Percentiles rank a stretch among this genome's conserved stretches.
Evolutionary conservation across 2,329 filamentous ascomycete species (phyloP).

Genomic region (Trichoderma guizhouense): DNA sequence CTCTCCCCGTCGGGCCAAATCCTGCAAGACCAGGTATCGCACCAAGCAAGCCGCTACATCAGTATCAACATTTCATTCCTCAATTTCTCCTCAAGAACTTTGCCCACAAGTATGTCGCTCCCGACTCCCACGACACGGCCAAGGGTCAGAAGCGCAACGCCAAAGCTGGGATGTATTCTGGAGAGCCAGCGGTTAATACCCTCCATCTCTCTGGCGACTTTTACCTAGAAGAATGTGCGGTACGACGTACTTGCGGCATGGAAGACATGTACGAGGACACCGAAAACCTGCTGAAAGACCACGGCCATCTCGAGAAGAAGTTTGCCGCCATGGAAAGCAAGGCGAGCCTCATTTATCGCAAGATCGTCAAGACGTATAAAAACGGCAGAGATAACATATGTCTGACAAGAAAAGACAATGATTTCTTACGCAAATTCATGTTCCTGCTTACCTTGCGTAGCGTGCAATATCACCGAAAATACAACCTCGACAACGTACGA

Average conservation of each 20-base stretch:
- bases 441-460: constrained; percentile 1
- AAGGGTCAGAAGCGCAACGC: not conserved
- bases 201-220: not conserved
- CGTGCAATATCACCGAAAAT: not conserved
- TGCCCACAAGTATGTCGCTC: not conserved
- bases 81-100: constrained; percentile 6
- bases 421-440: not conserved
- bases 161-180: not conserved
- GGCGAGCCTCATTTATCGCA: not conserved
- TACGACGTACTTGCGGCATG: not conserved
- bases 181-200: not conserved
- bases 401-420: not conserved
- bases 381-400: not conserved
- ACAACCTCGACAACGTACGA: not conserved
- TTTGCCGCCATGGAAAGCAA: not conserved
- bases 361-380: not conserved
- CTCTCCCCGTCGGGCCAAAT: not conserved
- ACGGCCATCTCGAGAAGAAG: not conserved
- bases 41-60: not conserved
- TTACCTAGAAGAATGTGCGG: not conserved
- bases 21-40: not conserved
- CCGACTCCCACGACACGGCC: not conserved
- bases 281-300: not conserved
- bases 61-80: constrained; percentile 12
- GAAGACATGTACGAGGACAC: constrained; percentile 1